phyloP scores from a whole-genome alignment of 805 yeast species.

The Candida cerambycidarum region DNA sequence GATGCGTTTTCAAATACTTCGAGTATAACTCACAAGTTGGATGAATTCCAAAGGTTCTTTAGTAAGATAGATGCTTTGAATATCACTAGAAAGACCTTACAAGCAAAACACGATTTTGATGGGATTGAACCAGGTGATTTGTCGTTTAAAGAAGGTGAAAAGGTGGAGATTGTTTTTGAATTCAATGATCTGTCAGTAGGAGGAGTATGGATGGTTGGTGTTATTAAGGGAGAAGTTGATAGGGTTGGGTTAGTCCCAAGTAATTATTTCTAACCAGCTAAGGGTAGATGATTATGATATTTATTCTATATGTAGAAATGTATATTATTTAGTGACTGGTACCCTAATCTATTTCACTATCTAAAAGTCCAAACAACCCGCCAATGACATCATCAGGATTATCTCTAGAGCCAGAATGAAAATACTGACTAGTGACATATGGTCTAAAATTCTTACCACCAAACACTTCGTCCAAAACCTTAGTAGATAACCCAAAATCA shows the following conservation, averaged over 20 bases:
- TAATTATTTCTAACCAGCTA: slow-evolving; percentile 19
- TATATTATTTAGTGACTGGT: neutral
- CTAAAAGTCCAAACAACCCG: slow-evolving; percentile 38
- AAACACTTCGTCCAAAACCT: slow-evolving; percentile 31
- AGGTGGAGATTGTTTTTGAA: slow-evolving; percentile 31
- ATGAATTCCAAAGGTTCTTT: slow-evolving; percentile 24
- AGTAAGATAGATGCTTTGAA: slow-evolving; percentile 14
- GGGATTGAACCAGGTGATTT: slow-evolving; percentile 40
- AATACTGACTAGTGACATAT: slow-evolving; percentile 47
- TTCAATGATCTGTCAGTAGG: slow-evolving; percentile 27
- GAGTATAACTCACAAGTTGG: slow-evolving; percentile 27
- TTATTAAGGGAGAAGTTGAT: slow-evolving; percentile 12
- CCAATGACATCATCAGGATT: slow-evolving; percentile 41
- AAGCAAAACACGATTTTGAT: slow-evolving; percentile 25
- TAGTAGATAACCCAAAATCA: slow-evolving; percentile 42
- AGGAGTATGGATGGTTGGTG: slow-evolving; percentile 36
- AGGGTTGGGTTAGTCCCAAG: slow-evolving; percentile 41
- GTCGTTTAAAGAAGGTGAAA: slow-evolving; percentile 33
- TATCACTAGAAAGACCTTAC: slow-evolving; percentile 4
- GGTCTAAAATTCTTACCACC: slow-evolving; percentile 34
- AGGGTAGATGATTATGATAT: neutral
- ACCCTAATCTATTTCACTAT: slow-evolving; percentile 37
- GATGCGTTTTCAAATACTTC: slow-evolving; percentile 18
- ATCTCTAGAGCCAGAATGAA: slow-evolving; percentile 51
- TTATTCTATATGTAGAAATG: neutral